Conservation (phyloP, 768 basidiomycete genomes). For the Lactarius indigo region DNA sequence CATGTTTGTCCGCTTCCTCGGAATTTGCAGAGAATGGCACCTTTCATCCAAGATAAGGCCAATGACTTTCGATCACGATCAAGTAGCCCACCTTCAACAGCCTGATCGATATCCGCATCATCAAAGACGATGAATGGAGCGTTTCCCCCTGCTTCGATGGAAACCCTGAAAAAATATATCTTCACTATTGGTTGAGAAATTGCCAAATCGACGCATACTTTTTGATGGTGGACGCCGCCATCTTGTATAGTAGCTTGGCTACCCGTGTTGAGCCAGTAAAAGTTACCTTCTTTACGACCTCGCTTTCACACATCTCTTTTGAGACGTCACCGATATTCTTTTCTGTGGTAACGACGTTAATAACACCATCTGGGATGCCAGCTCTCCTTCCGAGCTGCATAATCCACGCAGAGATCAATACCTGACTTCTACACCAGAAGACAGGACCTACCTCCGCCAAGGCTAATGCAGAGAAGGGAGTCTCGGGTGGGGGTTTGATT, state of each 20-base stretch:
- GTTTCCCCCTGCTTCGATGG: constrained; percentile 91
- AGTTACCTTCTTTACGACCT: constrained; percentile 79
- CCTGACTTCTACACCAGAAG: background rate
- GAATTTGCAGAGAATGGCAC: constrained; percentile 77
- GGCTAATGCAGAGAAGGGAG: constrained; percentile 90
- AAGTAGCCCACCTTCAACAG: constrained; percentile 65
- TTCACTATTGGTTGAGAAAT: background rate
- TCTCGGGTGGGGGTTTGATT: constrained; percentile 92
- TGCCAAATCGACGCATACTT: constrained; percentile 48
- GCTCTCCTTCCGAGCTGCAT: constrained; percentile 74
- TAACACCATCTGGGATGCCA: constrained; percentile 92
- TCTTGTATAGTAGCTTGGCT: constrained; percentile 68
- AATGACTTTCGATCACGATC: constrained; percentile 2
- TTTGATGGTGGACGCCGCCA: constrained; percentile 76
- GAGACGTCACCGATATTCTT: constrained; percentile 86
- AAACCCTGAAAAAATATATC: constrained; percentile 39
- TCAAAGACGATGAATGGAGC: constrained; percentile 97
- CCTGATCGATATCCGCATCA: constrained; percentile 90
- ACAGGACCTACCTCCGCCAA: constrained; percentile 67
- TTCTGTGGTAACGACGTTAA: constrained; percentile 89
- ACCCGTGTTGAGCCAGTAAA: constrained; percentile 89
- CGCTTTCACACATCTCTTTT: constrained; percentile 90
- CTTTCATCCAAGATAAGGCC: constrained; percentile 34
- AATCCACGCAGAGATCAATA: background rate
- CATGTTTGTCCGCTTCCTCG: constrained; percentile 80